phyloP scores from a whole-genome alignment of 371 early-diverging fungal species.

The Mucor lusitanicus region DNA sequence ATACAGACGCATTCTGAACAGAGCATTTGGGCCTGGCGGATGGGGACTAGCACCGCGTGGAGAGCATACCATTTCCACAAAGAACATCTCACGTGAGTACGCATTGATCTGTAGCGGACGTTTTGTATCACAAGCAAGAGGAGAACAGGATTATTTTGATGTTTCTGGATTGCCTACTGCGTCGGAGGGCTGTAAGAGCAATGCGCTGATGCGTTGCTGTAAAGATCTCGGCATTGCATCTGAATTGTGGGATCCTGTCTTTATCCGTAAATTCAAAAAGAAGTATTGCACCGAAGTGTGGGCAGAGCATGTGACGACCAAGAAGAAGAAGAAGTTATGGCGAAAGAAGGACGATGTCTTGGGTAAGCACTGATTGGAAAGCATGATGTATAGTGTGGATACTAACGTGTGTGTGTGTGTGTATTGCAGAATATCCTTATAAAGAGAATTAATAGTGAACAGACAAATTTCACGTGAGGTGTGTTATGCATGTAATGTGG shows the following conservation, averaged over 20 bases:
- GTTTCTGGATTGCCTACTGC: slow-evolving; percentile 79
- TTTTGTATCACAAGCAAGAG: slow-evolving; percentile 91
- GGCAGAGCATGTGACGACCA: slow-evolving; percentile 73
- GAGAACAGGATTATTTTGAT: slow-evolving; percentile 92
- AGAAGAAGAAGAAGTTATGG: slow-evolving; percentile 83
- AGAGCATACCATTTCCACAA: slow-evolving; percentile 79
- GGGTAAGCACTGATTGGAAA: slow-evolving; percentile 32
- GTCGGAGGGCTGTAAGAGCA: slow-evolving; percentile 91
- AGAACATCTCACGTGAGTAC: slow-evolving; percentile 88
- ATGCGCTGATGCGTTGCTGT: slow-evolving; percentile 96
- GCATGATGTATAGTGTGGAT: neutral
- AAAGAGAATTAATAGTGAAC: slow-evolving; percentile 33
- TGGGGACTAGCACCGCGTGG: slow-evolving; percentile 94
- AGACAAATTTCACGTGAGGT: slow-evolving; percentile 1
- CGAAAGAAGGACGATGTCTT: slow-evolving; percentile 73
- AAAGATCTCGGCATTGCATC: slow-evolving; percentile 95
- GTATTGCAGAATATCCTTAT: slow-evolving; percentile 37
- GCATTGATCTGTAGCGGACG: slow-evolving; percentile 86
- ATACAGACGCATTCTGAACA: slow-evolving; percentile 91
- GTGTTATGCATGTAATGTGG: neutral
- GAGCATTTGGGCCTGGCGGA: slow-evolving; percentile 95
- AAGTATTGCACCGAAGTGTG: slow-evolving; percentile 77
- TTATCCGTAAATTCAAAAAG: slow-evolving; percentile 83
- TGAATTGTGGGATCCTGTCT: slow-evolving; percentile 95
- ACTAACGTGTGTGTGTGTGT: neutral